phyloP scores from a whole-genome alignment of 78 protist genomes.

The Dictyostelium capitatum region DNA sequence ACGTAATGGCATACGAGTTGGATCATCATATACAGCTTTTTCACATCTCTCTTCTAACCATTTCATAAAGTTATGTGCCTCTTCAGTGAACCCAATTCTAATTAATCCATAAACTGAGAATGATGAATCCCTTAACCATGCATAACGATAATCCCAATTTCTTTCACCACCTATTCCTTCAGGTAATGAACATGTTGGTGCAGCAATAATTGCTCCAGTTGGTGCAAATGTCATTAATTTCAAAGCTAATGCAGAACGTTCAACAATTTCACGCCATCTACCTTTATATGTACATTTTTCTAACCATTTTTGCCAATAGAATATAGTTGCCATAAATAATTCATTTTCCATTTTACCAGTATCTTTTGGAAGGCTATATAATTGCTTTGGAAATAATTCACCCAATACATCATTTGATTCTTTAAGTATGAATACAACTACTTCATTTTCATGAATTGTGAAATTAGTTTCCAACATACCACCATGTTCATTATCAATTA shows the following conservation, averaged over 20 bases:
- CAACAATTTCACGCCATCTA: slow-evolving; percentile 82
- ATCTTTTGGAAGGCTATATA: not conserved
- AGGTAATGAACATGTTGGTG: slow-evolving; percentile 74
- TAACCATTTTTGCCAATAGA: slow-evolving; percentile 84
- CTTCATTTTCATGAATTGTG: slow-evolving; percentile 37
- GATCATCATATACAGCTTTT: slow-evolving; percentile 32
- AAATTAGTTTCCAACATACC: not conserved
- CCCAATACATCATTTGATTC: slow-evolving; percentile 11
- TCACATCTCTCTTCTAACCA: slow-evolving; percentile 64
- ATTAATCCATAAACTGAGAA: slow-evolving; percentile 81
- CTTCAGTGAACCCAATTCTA: slow-evolving; percentile 80
- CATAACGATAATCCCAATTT: slow-evolving; percentile 83
- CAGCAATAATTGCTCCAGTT: slow-evolving; percentile 75
- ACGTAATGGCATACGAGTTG: slow-evolving; percentile 42
- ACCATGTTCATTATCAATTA: not conserved
- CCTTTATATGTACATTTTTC: slow-evolving; percentile 77
- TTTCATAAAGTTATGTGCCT: slow-evolving; percentile 79
- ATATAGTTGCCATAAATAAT: slow-evolving; percentile 22
- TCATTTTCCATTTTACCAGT: slow-evolving; percentile 19
- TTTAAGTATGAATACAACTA: slow-evolving; percentile 19
- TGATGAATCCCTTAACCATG: slow-evolving; percentile 78
- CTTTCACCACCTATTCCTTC: slow-evolving; percentile 79
- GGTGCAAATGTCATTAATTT: slow-evolving; percentile 77
- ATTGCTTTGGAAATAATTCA: not conserved
- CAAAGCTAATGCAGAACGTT: slow-evolving; percentile 64